Base-by-base conservation (phyloP, 2,329 filamentous ascomycete species). In the Aureobasidium lini region DNA sequence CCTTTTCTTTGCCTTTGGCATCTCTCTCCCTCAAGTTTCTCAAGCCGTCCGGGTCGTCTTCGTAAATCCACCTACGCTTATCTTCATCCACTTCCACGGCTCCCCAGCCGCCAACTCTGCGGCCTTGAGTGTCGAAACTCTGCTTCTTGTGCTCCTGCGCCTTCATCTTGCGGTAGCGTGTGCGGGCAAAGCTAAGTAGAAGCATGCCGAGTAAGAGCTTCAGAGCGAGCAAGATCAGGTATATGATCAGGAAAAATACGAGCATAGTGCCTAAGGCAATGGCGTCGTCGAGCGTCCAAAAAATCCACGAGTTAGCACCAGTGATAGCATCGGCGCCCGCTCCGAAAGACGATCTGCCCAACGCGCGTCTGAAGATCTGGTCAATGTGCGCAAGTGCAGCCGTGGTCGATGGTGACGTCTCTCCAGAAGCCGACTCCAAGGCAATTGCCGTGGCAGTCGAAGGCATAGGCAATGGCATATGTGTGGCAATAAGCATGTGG, bases 401-500 rank as follows among this genome's bases (percentile, higher is more conserved):
- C 0, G 85, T 85, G 62, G 90, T 88, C 6, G 87, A 86, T 0
- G 89, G 88, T 0, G 89, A 92, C 0, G 75, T 71, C 0, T 67
- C 64, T 13, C 37, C 50, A 1, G 70, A 56, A 6, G 65, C 64
- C 1, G 61, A 44, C 16, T 60, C 61, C 3, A 59, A 43, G 87
- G 87, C 0, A 87, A 91, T 3, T 0, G 69, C 65, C 0, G 74
- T 64, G 1, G 71, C 63, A 3, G 71, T 67, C 3, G 64, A 61
- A 43, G 89, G 87, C 4, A 85, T 76, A 0, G 90, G 89, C 8
- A 88, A 82, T 0, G 90, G 88, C 36, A 96, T 80, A 67, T 95
- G 87, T 0, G 90, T 92, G 3, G 92, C 89, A 13, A 97, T 82
- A 69, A 97, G 95, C 93, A 97, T 97, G 74, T 96, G 89, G 73